phyloP scores from a whole-genome alignment of 768 basidiomycete genomes.

The Psilocybe subaeruginosa region DNA sequence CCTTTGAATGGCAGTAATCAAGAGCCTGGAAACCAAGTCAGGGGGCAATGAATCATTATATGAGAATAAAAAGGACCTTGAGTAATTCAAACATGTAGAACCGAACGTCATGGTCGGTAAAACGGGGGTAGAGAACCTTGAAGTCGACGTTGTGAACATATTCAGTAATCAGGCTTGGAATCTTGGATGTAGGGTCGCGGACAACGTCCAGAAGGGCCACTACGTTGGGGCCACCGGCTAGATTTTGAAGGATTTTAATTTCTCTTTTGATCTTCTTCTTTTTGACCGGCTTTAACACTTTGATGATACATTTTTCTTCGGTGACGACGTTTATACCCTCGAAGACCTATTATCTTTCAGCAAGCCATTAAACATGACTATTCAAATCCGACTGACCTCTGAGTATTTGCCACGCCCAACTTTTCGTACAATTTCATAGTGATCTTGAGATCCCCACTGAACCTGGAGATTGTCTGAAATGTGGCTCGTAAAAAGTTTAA shows the following conservation, averaged over 20 bases:
- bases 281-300: constrained; percentile 98
- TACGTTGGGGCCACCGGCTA: constrained; percentile 95
- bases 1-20: constrained; percentile 97
- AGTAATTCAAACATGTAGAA: constrained; percentile 97
- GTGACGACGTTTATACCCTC: constrained; percentile 91
- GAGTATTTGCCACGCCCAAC: constrained; percentile 96
- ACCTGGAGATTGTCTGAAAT: constrained; percentile 88
- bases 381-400: constrained; percentile 56
- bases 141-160: constrained; percentile 99
- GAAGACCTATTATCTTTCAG: constrained; percentile 63
- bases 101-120: constrained; percentile 93
- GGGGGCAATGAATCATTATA: neutral
- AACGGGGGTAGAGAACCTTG: constrained; percentile 94
- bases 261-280: constrained; percentile 99
- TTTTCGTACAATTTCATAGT: constrained; percentile 97
- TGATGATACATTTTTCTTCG: constrained; percentile 96
- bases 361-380: constrained; percentile 9
- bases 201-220: constrained; percentile 94
- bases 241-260: constrained; percentile 96
- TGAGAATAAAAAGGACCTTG: constrained; percentile 55
- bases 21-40: constrained; percentile 62
- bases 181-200: constrained; percentile 94
- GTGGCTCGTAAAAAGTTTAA: constrained; percentile 24
- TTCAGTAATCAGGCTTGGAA: constrained; percentile 96
- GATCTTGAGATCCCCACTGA: constrained; percentile 97